phyloP scores from a whole-genome alignment of 306 rosid genomes.

The Carpinus viminea region DNA sequence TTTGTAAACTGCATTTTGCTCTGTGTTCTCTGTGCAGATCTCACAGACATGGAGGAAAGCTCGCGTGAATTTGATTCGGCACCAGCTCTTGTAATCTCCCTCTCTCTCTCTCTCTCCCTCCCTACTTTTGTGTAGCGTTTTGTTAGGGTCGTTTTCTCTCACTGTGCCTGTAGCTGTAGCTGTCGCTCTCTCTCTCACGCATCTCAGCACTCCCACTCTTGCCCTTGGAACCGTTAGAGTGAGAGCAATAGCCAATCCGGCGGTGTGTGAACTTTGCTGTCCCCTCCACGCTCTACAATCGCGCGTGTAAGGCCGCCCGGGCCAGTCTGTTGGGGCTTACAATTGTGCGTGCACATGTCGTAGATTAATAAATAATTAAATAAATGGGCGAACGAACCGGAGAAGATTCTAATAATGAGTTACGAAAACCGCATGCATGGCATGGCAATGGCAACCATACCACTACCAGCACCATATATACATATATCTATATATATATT shows the following conservation, averaged over 20 bases:
- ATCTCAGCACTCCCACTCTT: neutral
- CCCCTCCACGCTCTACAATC: neutral
- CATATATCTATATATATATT: no score
- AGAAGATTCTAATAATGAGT: no score
- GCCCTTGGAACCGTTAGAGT: no score
- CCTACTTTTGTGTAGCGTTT: neutral
- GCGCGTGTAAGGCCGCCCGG: neutral
- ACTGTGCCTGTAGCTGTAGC: neutral
- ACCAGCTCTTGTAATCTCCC: slow-evolving; percentile 36
- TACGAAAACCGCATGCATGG: slow-evolving; percentile 27
- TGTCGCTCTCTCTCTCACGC: slow-evolving; percentile 8
- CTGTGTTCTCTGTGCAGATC: slow-evolving; percentile 7
- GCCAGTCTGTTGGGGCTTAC: no score
- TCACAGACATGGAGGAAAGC: slow-evolving; percentile 33
- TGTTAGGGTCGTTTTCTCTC: slow-evolving; percentile 2
- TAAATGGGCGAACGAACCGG: neutral
- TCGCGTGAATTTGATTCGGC: slow-evolving; percentile 24
- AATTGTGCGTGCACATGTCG: slow-evolving; percentile 7
- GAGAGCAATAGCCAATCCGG: neutral
- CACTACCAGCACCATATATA: no score
- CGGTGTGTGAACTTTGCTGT: neutral
- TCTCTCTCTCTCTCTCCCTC: slow-evolving; percentile 12
- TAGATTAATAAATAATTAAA: neutral
- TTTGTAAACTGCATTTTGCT: neutral
- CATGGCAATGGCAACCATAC: neutral